phyloP scores from a whole-genome alignment of 371 early-diverging fungal species.

The Zychaea mexicana region DNA sequence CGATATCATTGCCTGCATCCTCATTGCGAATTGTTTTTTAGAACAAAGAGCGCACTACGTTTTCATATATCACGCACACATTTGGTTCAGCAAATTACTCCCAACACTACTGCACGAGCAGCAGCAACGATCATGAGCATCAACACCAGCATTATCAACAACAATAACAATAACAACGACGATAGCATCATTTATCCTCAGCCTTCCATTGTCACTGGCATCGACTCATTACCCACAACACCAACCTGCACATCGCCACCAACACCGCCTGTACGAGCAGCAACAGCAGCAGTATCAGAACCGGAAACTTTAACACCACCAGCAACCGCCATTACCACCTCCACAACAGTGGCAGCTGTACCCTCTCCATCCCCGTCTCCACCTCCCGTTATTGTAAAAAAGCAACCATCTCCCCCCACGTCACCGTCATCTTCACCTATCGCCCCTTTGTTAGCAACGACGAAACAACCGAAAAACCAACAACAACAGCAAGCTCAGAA shows the following conservation, averaged over 20 bases:
- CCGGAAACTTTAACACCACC: neutral
- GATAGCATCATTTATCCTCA: no score
- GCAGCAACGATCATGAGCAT: neutral
- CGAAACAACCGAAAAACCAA: neutral
- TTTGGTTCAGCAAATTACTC: slow-evolving; percentile 1
- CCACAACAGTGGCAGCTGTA: neutral
- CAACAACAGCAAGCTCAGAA: neutral
- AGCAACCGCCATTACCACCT: neutral
- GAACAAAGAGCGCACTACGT: slow-evolving; percentile 13
- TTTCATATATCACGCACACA: slow-evolving; percentile 20
- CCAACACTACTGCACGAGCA: neutral
- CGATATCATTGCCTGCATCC: slow-evolving; percentile 22
- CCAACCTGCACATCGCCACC: neutral
- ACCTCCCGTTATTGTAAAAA: neutral
- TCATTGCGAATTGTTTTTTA: slow-evolving; percentile 17
- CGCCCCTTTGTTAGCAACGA: neutral
- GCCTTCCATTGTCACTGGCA: neutral
- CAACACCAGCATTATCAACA: neutral
- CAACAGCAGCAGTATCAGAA: neutral
- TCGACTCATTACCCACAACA: neutral
- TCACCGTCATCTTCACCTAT: neutral
- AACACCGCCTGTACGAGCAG: neutral
- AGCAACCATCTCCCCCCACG: neutral
- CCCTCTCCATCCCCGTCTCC: neutral
- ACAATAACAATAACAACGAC: neutral